These are phyloP conservation scores for Mucor irregularis DNA, from an alignment of 371 early-diverging fungal genomes.

Conservation along the genomic window DNA sequence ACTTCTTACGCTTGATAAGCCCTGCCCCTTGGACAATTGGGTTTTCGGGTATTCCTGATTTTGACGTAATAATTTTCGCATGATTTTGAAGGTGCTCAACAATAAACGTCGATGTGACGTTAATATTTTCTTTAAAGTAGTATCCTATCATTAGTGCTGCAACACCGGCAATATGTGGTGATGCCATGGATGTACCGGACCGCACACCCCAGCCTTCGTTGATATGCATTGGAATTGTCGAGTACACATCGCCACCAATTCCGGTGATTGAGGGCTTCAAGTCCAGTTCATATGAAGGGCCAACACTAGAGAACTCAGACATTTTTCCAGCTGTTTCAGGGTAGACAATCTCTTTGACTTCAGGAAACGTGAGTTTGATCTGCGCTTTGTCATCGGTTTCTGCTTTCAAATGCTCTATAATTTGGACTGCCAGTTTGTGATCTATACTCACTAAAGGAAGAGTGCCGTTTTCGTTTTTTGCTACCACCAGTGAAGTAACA, in stretches of 20 bases:
- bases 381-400: background rate
- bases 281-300: constrained; percentile 45
- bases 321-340: constrained; percentile 39
- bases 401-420: constrained; percentile 12
- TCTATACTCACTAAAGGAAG: constrained; percentile 48
- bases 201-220: constrained; percentile 53
- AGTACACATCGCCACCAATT: constrained; percentile 71
- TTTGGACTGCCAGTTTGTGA: constrained; percentile 18
- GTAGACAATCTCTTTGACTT: constrained; percentile 8
- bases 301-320: constrained; percentile 53
- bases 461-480: constrained; percentile 10
- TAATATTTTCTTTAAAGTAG: constrained; percentile 15
- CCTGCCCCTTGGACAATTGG: constrained; percentile 75
- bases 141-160: constrained; percentile 63
- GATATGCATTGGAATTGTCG: constrained; percentile 53
- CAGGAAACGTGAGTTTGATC: constrained; percentile 13
- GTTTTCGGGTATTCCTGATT: constrained; percentile 35
- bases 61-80: constrained; percentile 30
- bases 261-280: constrained; percentile 62
- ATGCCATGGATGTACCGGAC: constrained; percentile 73
- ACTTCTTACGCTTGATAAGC: constrained; percentile 60
- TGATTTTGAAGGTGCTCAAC: constrained; percentile 56
- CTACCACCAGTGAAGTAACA: background rate
- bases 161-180: constrained; percentile 74
- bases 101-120: constrained; percentile 10